Evolutionary conservation across 768 basidiomycete species (phyloP), one percentile per base, ranked within the genome.

Genomic region (Phlebiopsis gigantea): DNA sequence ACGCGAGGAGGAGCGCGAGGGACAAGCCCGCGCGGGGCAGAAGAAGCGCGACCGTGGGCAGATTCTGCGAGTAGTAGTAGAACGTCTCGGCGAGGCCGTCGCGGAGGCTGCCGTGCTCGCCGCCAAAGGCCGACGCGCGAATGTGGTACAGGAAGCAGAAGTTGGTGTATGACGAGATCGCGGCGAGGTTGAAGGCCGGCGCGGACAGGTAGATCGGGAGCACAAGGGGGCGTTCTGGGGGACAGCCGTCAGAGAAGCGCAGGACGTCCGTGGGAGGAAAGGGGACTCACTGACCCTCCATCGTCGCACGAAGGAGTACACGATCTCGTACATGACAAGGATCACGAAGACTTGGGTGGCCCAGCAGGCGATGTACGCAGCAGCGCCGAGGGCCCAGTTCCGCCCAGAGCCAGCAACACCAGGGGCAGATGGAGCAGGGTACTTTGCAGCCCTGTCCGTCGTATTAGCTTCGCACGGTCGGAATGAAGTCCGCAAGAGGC

Each of bases 281-380:
- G 15, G 68, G 42, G 3, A 87, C 88, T 79, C 67, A 90, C 88
- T 88, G 64, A 87, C 76, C 57, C 89, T 81, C 89, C 89, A 91
- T 56, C 87, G 74, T 58, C 89, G 77, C 47, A 77, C 73, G 66
- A 90, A 90, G 29, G 85, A 88, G 68, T 86, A 90, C 34, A 89
- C 72, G 53, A 88, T 68, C 60, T 90, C 88, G 72, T 93, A 94
- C 31, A 90, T 69, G 61, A 93, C 64, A 67, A 86, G 83, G 21
- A 94, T 82, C 24, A 81, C 77, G 55, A 87, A 67, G 26, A 91
- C 77, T 81, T 89, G 93, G 46, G 81, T 78, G 46, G 80, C 68
- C 86, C 89, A 93, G 67, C 86, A 91, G 7, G 87, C 84, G 43
- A 89, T 77, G 73, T 95, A 95, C 14, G 91, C 91, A 12, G 90